These are phyloP conservation scores for Dactylellina drechsleri DNA, from an alignment of 2,329 filamentous ascomycete genomes.

Conservation along the genomic window DNA sequence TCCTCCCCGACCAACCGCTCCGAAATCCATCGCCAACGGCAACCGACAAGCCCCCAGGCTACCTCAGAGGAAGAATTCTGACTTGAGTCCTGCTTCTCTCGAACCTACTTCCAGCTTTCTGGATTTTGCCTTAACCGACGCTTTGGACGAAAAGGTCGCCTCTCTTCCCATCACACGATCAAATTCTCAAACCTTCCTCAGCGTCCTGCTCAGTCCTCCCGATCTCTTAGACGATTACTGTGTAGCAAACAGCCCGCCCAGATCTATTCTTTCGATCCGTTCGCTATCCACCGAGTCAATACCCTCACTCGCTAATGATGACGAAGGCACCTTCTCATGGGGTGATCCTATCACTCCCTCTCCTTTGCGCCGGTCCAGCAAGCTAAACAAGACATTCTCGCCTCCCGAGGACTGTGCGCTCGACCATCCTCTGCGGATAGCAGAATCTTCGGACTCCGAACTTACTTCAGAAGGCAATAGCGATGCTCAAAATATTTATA, in stretches of 20 bases:
- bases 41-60: conserved; percentile 48
- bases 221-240: conserved; percentile 56
- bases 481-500: conserved; percentile 52
- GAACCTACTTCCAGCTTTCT: conserved; percentile 55
- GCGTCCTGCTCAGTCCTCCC: conserved; percentile 57
- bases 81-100: conserved; percentile 52
- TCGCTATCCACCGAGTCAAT: conserved; percentile 58
- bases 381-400: conserved; percentile 53
- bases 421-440: conserved; percentile 57
- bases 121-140: conserved; percentile 56
- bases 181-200: conserved; percentile 56
- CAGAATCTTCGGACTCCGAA: conserved; percentile 48
- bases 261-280: conserved; percentile 56
- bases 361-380: conserved; percentile 35
- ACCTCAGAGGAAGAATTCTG: conserved; percentile 44
- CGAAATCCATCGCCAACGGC: conserved; percentile 25
- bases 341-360: conserved; percentile 41
- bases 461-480: conserved; percentile 45
- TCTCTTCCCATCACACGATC: conserved; percentile 55
- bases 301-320: conserved; percentile 58
- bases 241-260: conserved; percentile 55
- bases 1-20: conserved; percentile 49
- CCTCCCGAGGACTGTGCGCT: conserved; percentile 57
- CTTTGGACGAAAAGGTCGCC: conserved; percentile 52
- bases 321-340: conserved; percentile 57